phyloP scores from a whole-genome alignment of 2,329 filamentous ascomycete genomes.

The Penicillium sp. region DNA sequence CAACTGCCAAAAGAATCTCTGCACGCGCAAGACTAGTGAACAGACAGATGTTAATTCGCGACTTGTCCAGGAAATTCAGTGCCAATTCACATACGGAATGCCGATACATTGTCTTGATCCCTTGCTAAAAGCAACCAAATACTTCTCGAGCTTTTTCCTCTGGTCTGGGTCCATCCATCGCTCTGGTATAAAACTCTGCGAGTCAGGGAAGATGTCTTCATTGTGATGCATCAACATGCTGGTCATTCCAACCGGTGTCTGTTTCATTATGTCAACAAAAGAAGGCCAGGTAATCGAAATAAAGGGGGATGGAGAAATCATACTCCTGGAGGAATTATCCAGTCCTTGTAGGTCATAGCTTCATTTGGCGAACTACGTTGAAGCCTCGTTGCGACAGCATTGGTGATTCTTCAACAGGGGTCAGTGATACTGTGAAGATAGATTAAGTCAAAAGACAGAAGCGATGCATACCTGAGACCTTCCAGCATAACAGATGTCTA shows the following conservation, averaged over 20 bases:
- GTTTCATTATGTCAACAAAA: not conserved
- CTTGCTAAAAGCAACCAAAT: slow-evolving; percentile 41
- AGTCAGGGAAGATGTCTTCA: slow-evolving; percentile 38
- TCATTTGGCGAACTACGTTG: slow-evolving; percentile 31
- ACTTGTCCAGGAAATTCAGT: not conserved
- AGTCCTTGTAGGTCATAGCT: slow-evolving; percentile 32
- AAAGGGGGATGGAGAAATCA: not conserved
- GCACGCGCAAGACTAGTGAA: slow-evolving; percentile 32
- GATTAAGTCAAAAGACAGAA: too few species aligned
- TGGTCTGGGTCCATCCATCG: slow-evolving; percentile 36
- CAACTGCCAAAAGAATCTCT: slow-evolving; percentile 34
- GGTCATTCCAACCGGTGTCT: slow-evolving; percentile 42
- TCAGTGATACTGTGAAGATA: not conserved
- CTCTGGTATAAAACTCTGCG: slow-evolving; percentile 38
- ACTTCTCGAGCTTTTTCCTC: slow-evolving; percentile 36
- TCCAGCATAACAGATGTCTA: slow-evolving; percentile 32
- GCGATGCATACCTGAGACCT: slow-evolving; percentile 25
- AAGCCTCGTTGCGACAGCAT: slow-evolving; percentile 31
- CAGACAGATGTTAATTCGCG: not conserved
- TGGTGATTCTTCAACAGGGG: slow-evolving; percentile 2
- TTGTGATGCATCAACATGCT: slow-evolving; percentile 38
- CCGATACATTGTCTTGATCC: slow-evolving; percentile 50
- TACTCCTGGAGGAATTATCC: slow-evolving; percentile 36
- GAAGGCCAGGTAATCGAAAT: not conserved
- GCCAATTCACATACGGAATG: slow-evolving; percentile 35